Percentiles rank a stretch among this genome's conserved stretches.
phyloP scores from a whole-genome alignment of 1,284 basidiomycete genomes.

The Cronartium ribicola region DNA sequence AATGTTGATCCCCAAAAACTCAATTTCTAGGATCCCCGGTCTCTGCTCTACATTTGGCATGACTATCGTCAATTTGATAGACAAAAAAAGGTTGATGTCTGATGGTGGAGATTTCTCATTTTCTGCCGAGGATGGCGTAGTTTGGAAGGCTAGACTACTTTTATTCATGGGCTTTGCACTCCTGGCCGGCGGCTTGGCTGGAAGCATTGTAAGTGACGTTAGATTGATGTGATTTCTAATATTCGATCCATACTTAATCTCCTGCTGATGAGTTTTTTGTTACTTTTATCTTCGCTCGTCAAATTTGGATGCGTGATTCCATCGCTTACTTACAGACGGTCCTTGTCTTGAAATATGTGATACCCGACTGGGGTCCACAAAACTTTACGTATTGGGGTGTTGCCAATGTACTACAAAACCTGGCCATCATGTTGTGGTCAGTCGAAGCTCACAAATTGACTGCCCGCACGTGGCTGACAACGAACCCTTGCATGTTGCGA shows the following conservation, averaged over 20 bases:
- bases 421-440: constrained; percentile 73
- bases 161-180: constrained; percentile 93
- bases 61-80: constrained; percentile 86
- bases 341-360: constrained; percentile 84
- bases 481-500: too few relatives aligned
- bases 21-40: constrained; percentile 82
- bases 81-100: constrained; percentile 82
- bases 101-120: constrained; percentile 61
- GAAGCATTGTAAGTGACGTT: constrained; percentile 69
- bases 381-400: constrained; percentile 83
- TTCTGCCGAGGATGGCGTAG: constrained; percentile 63
- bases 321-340: constrained; percentile 61
- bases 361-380: constrained; percentile 67
- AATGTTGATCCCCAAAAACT: background rate
- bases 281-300: constrained; percentile 15
- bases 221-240: background rate
- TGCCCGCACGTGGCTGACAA: too few relatives aligned
- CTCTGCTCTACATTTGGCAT: constrained; percentile 90
- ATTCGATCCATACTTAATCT: background rate
- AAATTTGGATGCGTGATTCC: background rate
- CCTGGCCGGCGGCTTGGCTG: constrained; percentile 92
- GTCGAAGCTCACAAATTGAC: background rate
- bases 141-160: constrained; percentile 82
- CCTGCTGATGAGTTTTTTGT: background rate
- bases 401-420: constrained; percentile 87